phyloP scores from a whole-genome alignment of 495 filamentous ascomycete genomes.

The Usnea hakonensis region DNA sequence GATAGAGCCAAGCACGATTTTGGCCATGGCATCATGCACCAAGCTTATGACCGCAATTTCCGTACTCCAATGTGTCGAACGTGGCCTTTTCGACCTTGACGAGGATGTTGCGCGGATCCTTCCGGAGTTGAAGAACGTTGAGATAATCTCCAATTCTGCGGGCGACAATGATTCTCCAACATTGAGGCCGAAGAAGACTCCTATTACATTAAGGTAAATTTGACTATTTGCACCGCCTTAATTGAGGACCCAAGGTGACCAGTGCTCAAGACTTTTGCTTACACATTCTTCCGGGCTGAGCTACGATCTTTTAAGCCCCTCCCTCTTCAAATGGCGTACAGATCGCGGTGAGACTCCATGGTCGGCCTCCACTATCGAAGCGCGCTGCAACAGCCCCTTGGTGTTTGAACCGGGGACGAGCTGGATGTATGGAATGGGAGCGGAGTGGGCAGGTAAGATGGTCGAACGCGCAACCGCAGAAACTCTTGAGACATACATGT shows the following conservation, averaged over 20 bases:
- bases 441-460: conserved; percentile 45
- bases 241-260: not conserved
- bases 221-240: not conserved
- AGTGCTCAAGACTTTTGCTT: conserved; percentile 27
- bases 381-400: conserved; percentile 33
- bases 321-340: conserved; percentile 32
- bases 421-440: conserved; percentile 42
- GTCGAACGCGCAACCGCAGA: conserved; percentile 34
- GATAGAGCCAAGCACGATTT: not conserved
- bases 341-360: not conserved
- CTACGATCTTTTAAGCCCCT: conserved; percentile 38
- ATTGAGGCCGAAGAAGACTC: conserved; percentile 5
- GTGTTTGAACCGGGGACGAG: conserved; percentile 41
- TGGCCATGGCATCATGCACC: conserved; percentile 23
- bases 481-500: conserved; percentile 40
- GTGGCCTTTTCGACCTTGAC: conserved; percentile 36
- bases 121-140: conserved; percentile 35
- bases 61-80: conserved; percentile 45
- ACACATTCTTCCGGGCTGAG: conserved; percentile 41
- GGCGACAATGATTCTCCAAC: not conserved
- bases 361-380: conserved; percentile 13
- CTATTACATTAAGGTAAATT: conserved; percentile 37
- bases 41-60: conserved; percentile 38
- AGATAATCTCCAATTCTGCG: conserved; percentile 32
- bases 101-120: conserved; percentile 32